Percentiles rank a stretch among this genome's conserved stretches.
Evolutionary conservation across 2,329 filamentous ascomycete genomes (phyloP).

Genomic region (Neofusicoccum sp.): DNA sequence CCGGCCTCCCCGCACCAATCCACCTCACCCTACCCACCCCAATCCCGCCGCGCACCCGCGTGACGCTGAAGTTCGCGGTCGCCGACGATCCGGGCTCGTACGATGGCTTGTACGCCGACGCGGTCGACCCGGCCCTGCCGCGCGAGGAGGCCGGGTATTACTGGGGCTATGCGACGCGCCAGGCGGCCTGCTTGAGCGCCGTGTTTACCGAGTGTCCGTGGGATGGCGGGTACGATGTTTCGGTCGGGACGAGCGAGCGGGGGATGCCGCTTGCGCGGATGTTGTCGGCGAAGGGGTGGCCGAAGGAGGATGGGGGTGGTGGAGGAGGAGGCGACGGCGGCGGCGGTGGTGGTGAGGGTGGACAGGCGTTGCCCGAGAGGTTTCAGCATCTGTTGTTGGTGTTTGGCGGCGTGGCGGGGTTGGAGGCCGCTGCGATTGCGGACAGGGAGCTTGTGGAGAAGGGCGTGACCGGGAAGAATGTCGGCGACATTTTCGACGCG

Average conservation of each 20-base stretch:
- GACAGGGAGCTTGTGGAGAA: conserved; percentile 59
- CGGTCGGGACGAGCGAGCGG: conserved; percentile 80
- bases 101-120: conserved; percentile 47
- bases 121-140: conserved; percentile 66
- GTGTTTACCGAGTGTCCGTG: conserved; percentile 76
- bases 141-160: conserved; percentile 77
- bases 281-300: conserved; percentile 20
- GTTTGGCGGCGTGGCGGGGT: conserved; percentile 76
- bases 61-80: conserved; percentile 67
- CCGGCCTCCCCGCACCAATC: conserved; percentile 48
- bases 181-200: conserved; percentile 62
- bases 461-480: conserved; percentile 63
- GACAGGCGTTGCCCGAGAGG: conserved; percentile 25
- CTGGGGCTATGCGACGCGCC: conserved; percentile 77
- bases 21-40: conserved; percentile 52
- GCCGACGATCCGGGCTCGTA: conserved; percentile 35
- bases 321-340: not conserved
- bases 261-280: conserved; percentile 51
- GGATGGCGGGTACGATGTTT: conserved; percentile 76
- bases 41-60: conserved; percentile 68
- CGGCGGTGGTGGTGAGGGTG: conserved; percentile 21
- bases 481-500: conserved; percentile 72
- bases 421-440: conserved; percentile 70
- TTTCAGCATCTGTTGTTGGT: conserved; percentile 75
- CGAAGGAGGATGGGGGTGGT: not conserved